Evolutionary conservation across 257 asterid genomes (phyloP), one percentile per base, ranked within the genome.

Genomic region (Striga asiatica): DNA sequence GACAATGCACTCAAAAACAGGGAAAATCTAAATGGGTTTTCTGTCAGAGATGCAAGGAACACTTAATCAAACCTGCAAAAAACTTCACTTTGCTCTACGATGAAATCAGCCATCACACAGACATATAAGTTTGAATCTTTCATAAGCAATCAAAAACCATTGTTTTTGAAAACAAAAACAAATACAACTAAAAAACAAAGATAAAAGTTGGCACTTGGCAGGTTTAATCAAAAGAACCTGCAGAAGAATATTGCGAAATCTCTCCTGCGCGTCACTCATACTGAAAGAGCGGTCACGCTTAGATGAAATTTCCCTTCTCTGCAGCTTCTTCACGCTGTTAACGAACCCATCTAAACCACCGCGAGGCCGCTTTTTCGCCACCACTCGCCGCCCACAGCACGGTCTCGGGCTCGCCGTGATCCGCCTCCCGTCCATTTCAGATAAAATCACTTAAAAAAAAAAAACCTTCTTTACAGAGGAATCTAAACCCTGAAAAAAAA

Each of bases 351-450:
- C 98, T 32, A 65, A 53, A 28, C 76, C 81, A 35, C 95, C 78
- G 48, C 89, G 97, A 2, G 89, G 81, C 53, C 97, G 82, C 83
- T 91, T 91, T 82, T 81, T 88, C 41, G 95, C 94, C 81, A 82
- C 79, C 78, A 87, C 97, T 31, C 97, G 78, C 71, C 94, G 81
- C 54, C 97, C 97, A 62, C 69, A 62, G 75, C 97, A 84, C 16
- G 97, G 97, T 52, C 94, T 74, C 29, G 98, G 98, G 67, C 85
- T 84, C 75, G 97, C 94, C 68, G 93, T 70, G 51, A 84, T 84
- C 66, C 95, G 75, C 75, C 98, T 74, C 58, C 97, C 97, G 37
- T 84, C 96, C 98, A 87, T 87, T 8, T 49, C 70, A 43, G 48
- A 68, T 42, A 48, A 3, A 60, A 50, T 31, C 29, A 12, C 34